phyloP scores from a whole-genome alignment of 352 stramenopile genomes.

The Aphanomyces cochlioides region DNA sequence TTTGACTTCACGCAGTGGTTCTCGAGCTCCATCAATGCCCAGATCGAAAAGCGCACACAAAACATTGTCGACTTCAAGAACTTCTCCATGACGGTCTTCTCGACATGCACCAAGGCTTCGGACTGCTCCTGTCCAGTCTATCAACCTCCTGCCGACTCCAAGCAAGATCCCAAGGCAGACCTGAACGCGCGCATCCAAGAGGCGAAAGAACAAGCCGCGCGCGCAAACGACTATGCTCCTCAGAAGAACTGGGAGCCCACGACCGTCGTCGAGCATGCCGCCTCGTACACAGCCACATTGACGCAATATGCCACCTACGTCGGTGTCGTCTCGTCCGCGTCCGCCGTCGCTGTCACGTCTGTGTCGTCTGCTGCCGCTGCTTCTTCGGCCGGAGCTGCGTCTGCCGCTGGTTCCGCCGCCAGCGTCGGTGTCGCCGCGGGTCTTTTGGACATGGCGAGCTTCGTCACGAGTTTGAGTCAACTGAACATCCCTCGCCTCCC shows the following conservation, averaged over 20 bases:
- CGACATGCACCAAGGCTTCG: conserved; percentile 40
- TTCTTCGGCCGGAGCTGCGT: background rate
- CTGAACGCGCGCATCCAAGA: conserved; percentile 20
- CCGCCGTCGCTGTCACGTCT: conserved; percentile 3
- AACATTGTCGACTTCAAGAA: conserved; percentile 24
- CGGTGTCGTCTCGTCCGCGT: conserved; percentile 10
- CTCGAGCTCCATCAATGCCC: conserved; percentile 52
- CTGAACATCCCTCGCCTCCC: conserved; percentile 20
- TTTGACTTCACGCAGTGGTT: conserved; percentile 70
- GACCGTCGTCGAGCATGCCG: conserved; percentile 13
- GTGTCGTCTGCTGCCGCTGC: conserved; percentile 12
- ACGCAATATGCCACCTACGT: conserved; percentile 21
- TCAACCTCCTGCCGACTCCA: conserved; percentile 30
- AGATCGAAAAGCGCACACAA: conserved; percentile 18
- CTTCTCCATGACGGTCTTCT: conserved; percentile 25
- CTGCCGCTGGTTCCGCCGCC: conserved; percentile 10
- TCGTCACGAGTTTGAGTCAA: conserved; percentile 38
- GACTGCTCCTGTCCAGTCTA: conserved; percentile 50
- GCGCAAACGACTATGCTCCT: conserved; percentile 59
- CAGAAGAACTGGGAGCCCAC: conserved; percentile 35
- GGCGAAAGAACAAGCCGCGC: conserved; percentile 36
- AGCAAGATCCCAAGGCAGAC: conserved; percentile 26
- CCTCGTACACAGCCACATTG: conserved; percentile 4
- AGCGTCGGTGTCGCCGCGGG: conserved; percentile 3
- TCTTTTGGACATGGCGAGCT: conserved; percentile 67